Conservation (phyloP, 805 yeast species). For the Candida ponderosae region DNA sequence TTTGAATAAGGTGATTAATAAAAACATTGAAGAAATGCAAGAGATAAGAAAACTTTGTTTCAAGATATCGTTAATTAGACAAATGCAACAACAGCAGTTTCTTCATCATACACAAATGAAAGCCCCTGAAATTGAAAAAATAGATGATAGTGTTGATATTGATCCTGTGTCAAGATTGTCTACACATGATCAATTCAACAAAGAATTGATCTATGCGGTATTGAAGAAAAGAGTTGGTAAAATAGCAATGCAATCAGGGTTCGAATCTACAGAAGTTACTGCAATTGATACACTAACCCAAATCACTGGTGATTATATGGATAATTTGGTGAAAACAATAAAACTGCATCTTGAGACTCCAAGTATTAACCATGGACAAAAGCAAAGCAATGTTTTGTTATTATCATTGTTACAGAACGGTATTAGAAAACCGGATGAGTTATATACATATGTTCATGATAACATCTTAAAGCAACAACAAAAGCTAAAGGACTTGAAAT, state of each 20-base stretch:
- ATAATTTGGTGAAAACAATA: conserved; percentile 64
- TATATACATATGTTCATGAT: conserved; percentile 68
- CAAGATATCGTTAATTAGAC: conserved; percentile 79
- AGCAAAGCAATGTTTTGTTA: conserved; percentile 41
- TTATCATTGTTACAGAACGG: conserved; percentile 81
- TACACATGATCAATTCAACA: conserved; percentile 55
- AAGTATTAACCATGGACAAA: conserved; percentile 23
- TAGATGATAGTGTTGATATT: conserved; percentile 60
- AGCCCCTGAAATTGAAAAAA: conserved; percentile 55
- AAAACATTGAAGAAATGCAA: conserved; percentile 74
- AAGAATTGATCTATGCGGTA: conserved; percentile 56
- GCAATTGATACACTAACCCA: conserved; percentile 80
- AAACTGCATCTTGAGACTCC: conserved; percentile 64
- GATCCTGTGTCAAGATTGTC: conserved; percentile 73
- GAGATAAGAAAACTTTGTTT: conserved; percentile 83
- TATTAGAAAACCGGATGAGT: conserved; percentile 65
- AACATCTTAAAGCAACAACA: conserved; percentile 59
- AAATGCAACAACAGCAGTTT: conserved; percentile 80
- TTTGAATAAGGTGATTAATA: conserved; percentile 47
- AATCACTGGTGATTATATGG: conserved; percentile 72
- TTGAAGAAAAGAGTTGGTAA: conserved; percentile 67
- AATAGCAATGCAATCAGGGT: conserved; percentile 86
- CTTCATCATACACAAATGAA: conserved; percentile 67
- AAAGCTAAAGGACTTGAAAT: conserved; percentile 61
- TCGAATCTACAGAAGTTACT: conserved; percentile 70